Evolutionary conservation across 371 early-diverging fungal genomes (phyloP), one percentile per base, ranked within the genome.

Genomic region (Phascolomyces articulosus): DNA sequence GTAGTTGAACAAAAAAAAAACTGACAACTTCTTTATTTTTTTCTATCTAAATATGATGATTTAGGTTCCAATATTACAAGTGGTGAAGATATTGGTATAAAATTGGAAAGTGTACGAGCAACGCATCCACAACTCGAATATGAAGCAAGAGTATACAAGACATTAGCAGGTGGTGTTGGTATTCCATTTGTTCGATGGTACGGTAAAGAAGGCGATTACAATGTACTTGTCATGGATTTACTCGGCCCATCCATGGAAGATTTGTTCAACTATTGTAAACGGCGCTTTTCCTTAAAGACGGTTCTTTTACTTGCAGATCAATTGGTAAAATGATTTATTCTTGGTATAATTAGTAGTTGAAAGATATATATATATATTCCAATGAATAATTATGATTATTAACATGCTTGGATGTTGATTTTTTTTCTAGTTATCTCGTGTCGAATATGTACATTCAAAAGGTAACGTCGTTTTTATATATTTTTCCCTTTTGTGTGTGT

Each of bases 171-270:
- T 53, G 96, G 96, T 60, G 94, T 96, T 41, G 98, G 99, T 49
- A 97, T 98, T 69, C 98, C 98, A 23, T 96, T 95, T 80, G 93
- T 96, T 34, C 88, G 96, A 78, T 92, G 93, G 89, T 97, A 92
- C 79, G 96, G 97, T 60, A 86, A 89, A 62, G 97, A 97, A 79
- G 83, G 88, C 59, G 96, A 97, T 65, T 96, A 92, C 84, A 93
- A 95, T 79, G 93, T 94, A 72, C 88, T 98, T 90, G 95, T 99
- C 28, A 93, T 99, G 79, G 99, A 99, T 80, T 87, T 99, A 27
- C 88, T 99, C 48, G 99, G 99, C 3, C 98, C 97, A 10, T 94
- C 95, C 66, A 87, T 99, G 72, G 99, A 99, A 77, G 98, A 99
- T 81, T 86, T 99, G 51, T 99, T 99, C 87, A 96, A 96, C 78